Base-by-base conservation (phyloP, 192 early-diverging fungal species). In the Mortierella antarctica region DNA sequence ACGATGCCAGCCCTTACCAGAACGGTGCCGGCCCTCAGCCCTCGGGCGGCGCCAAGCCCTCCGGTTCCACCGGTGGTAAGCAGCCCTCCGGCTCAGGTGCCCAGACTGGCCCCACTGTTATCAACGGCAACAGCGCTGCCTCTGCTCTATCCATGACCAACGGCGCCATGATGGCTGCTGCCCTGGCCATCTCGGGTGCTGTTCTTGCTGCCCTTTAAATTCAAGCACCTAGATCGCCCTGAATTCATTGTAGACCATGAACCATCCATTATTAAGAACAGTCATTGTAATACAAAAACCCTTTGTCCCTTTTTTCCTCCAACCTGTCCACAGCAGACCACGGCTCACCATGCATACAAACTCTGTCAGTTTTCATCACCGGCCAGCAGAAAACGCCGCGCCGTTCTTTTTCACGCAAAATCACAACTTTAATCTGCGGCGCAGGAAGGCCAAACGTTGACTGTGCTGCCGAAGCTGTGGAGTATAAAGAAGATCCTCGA, bases 1-100 rank as follows among this genome's bases (percentile, higher is more conserved):
- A 60, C 17, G 82, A 83, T 59, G 14, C 15, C 40, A 45, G 15
- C 39, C 82, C 82, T 14, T 74, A 75, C 48, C 63, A 75, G 5
- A 59, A 57, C 42, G 45, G 45, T 44, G 59, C 18, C 52, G n/a
- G 18, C 59, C 49, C 20, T 31, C n/a, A n/a, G n/a, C 7, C 15
- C 40, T 21, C 39, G 20, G 42, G 20, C 41, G 39, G 4, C 48
- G 12, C 23, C 44, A 53, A 6, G 13, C 20, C 67, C 7, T 8
- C 42, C 48, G 59, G 57, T 18, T 45, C 18, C 40, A 23, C 56
- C 48, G 15, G 40, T 21, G 59, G 45, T 2, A 45, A 31, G 31
- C 31, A 31, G 3, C 31, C 31, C 31, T 31, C 31, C 31, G 31
- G 31, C 31, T 8, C 15, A 1, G 17, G 8, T 8, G 9, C 54